Conservation (phyloP, 2,329 filamentous ascomycete genomes). For the Acrocalymma vagum region DNA sequence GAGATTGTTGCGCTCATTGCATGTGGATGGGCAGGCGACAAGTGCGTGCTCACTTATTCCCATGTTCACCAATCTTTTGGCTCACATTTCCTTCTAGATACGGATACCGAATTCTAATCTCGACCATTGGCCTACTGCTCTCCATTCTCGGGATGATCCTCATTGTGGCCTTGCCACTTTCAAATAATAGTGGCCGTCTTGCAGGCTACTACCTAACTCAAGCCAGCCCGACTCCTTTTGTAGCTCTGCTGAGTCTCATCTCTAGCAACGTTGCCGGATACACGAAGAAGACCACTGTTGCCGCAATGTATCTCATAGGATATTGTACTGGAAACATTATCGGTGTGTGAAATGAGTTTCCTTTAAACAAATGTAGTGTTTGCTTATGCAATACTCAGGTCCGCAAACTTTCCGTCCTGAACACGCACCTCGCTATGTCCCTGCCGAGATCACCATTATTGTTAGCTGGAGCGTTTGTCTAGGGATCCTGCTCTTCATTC, state of each 20-base stretch:
- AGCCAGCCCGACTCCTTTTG: constrained; percentile 68
- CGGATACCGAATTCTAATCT: constrained; percentile 66
- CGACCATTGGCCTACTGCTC: constrained; percentile 60
- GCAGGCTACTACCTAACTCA: constrained; percentile 73
- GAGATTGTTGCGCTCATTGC: constrained; percentile 67
- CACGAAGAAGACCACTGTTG: constrained; percentile 68
- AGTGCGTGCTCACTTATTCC: background rate
- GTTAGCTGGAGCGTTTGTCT: constrained; percentile 65
- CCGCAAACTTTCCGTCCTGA: constrained; percentile 40
- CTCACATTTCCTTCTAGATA: constrained; percentile 36
- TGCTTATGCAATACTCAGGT: constrained; percentile 50
- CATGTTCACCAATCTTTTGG: background rate
- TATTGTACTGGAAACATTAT: constrained; percentile 53
- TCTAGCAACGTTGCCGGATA: constrained; percentile 68
- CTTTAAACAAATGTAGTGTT: constrained; percentile 27
- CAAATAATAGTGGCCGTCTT: constrained; percentile 66
- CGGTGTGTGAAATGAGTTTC: constrained; percentile 18
- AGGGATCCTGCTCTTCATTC: constrained; percentile 67
- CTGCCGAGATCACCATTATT: constrained; percentile 70
- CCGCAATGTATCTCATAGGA: constrained; percentile 57
- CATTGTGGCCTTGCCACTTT: constrained; percentile 68
- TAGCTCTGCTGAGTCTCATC: constrained; percentile 70
- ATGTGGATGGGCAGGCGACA: constrained; percentile 66
- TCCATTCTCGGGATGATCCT: constrained; percentile 69
- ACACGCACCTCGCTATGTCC: constrained; percentile 62